phyloP scores from a whole-genome alignment of 805 yeast species.

The Suhomyces vadensis region DNA sequence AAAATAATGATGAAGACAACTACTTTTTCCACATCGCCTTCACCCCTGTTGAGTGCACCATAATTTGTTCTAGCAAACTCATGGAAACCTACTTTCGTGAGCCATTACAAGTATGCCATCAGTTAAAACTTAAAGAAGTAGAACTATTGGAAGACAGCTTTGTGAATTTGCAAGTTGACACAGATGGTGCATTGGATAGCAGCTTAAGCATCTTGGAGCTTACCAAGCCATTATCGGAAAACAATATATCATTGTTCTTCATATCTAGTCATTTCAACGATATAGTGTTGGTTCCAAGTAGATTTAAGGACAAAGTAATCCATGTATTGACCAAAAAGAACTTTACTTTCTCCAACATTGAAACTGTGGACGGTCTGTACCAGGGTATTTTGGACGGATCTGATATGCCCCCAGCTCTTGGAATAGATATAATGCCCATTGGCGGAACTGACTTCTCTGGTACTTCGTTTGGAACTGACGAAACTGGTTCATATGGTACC shows the following conservation, averaged over 20 bases:
- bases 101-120: slow-evolving; percentile 36
- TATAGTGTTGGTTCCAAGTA: slow-evolving; percentile 57
- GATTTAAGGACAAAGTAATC: slow-evolving; percentile 45
- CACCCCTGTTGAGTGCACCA: slow-evolving; percentile 62
- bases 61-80: slow-evolving; percentile 50
- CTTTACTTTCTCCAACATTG: slow-evolving; percentile 33
- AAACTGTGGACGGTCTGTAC: neutral
- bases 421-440: neutral
- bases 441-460: neutral
- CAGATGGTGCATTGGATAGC: slow-evolving; percentile 57
- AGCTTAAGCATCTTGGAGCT: slow-evolving; percentile 53
- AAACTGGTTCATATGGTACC: slow-evolving; percentile 1
- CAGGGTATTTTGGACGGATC: neutral
- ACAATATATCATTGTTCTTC: slow-evolving; percentile 60
- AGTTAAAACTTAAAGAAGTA: slow-evolving; percentile 36
- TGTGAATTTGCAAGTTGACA: slow-evolving; percentile 57
- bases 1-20: slow-evolving; percentile 24
- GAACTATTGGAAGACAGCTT: slow-evolving; percentile 45
- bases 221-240: slow-evolving; percentile 58
- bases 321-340: slow-evolving; percentile 43
- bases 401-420: neutral
- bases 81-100: slow-evolving; percentile 40
- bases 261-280: slow-evolving; percentile 64
- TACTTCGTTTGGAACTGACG: neutral
- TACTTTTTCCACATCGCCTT: slow-evolving; percentile 60